Percentiles rank a stretch among this genome's conserved stretches.
Evolutionary conservation across 1,284 basidiomycete species (phyloP).

Genomic region (Retiboletus fuscus): DNA sequence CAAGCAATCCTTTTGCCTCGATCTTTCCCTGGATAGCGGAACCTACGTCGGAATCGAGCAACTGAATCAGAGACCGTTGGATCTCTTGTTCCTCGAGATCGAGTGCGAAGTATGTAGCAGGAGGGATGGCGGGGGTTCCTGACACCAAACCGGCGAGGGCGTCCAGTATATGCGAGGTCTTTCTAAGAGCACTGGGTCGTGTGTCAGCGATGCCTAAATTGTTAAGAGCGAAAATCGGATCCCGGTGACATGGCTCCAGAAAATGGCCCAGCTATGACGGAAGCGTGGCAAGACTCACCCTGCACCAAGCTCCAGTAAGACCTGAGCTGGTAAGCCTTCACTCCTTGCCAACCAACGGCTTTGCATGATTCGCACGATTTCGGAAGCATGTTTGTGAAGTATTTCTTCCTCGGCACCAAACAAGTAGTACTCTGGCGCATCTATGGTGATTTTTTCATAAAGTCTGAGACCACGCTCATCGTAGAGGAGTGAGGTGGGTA

Average conservation of each 20-base stretch:
- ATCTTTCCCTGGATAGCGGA: constrained; percentile 76
- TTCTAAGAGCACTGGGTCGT: constrained; percentile 78
- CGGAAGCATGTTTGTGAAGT: constrained; percentile 68
- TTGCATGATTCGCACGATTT: constrained; percentile 82
- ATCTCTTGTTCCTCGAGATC: constrained; percentile 92
- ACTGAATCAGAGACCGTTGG: constrained; percentile 80
- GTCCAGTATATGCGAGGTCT: constrained; percentile 89
- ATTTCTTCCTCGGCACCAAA: constrained; percentile 84
- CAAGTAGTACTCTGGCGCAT: constrained; percentile 89
- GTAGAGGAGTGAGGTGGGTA: constrained; percentile 91
- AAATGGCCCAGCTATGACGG: background rate
- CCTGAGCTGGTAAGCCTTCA: constrained; percentile 56
- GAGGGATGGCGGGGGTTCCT: constrained; percentile 52
- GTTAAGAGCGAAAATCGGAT: background rate
- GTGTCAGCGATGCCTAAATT: constrained; percentile 31
- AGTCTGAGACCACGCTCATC: constrained; percentile 85
- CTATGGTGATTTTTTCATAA: constrained; percentile 87
- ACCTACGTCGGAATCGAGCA: constrained; percentile 75
- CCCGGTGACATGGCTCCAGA: background rate
- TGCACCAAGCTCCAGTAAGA: constrained; percentile 87
- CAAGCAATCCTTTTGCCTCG: constrained; percentile 85
- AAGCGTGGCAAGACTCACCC: constrained; percentile 69
- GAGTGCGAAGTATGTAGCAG: constrained; percentile 91
- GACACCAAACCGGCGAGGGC: constrained; percentile 73
- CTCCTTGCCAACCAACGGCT: constrained; percentile 51